phyloP scores from a whole-genome alignment of 371 early-diverging fungal genomes.

The Mortierella sp. region DNA sequence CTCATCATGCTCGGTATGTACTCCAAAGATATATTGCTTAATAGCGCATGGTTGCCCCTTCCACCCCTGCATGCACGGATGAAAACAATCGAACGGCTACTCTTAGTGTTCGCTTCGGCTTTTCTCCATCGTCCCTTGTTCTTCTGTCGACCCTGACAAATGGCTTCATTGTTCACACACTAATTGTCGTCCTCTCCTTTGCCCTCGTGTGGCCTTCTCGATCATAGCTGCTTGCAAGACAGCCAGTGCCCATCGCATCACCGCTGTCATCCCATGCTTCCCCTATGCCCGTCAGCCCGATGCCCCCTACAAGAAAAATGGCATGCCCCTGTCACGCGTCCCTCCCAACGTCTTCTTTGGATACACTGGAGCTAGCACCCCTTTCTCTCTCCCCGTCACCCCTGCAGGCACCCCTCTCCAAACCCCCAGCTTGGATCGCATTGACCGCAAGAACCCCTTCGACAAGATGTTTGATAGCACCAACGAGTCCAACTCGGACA shows the following conservation, averaged over 20 bases:
- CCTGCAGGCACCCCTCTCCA: slow-evolving; percentile 56
- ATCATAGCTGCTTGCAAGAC: slow-evolving; percentile 96
- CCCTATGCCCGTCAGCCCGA: slow-evolving; percentile 96
- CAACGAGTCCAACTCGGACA: slow-evolving; percentile 55
- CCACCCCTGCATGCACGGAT: not conserved
- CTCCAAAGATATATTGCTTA: not conserved
- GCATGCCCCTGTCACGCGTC: slow-evolving; percentile 87
- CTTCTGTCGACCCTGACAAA: slow-evolving; percentile 61
- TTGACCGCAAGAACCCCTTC: slow-evolving; percentile 77
- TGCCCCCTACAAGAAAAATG: slow-evolving; percentile 93
- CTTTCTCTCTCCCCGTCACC: slow-evolving; percentile 53
- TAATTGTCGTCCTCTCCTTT: not conserved
- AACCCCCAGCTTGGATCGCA: slow-evolving; percentile 49
- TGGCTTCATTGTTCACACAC: not conserved
- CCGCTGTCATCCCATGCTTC: slow-evolving; percentile 98
- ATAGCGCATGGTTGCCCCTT: not conserved
- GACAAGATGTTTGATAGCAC: slow-evolving; percentile 57
- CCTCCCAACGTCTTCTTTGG: slow-evolving; percentile 50
- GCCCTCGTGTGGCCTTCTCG: slow-evolving; percentile 33
- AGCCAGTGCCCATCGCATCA: slow-evolving; percentile 92
- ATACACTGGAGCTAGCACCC: slow-evolving; percentile 53
- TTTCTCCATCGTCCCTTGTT: slow-evolving; percentile 93
- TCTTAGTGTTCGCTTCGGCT: not conserved
- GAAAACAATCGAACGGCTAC: not conserved
- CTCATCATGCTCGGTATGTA: slow-evolving; percentile 95